Percentiles rank a stretch among this genome's conserved stretches.
Conservation (phyloP, 768 basidiomycete species). For the Leccinum longicurvipes region DNA sequence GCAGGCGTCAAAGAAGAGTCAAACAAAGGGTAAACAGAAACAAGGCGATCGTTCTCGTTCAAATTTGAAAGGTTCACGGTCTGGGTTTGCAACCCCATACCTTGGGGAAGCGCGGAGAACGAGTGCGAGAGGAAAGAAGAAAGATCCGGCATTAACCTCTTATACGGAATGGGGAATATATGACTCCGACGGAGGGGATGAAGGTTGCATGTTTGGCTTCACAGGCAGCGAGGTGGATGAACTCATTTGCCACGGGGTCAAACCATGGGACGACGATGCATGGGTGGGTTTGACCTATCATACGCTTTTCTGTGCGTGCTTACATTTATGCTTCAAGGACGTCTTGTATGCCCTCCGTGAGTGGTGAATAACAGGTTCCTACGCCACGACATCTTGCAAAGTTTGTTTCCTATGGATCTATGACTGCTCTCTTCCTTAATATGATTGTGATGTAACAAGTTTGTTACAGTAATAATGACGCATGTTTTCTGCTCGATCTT, state of each 20-base stretch:
- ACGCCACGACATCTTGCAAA: not conserved
- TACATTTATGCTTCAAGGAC: slow-evolving; percentile 10
- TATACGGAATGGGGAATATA: not conserved
- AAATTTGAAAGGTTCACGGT: not conserved
- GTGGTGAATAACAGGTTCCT: not conserved
- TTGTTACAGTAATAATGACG: not conserved
- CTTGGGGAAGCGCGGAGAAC: not conserved
- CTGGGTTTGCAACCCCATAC: not conserved
- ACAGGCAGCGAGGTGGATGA: not conserved
- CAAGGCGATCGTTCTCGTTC: not conserved
- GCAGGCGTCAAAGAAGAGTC: not conserved
- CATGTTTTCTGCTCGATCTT: not conserved
- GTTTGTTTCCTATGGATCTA: no score
- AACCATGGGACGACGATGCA: slow-evolving; percentile 46
- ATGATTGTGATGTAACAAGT: not conserved
- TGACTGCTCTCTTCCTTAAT: no score
- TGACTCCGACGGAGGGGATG: not conserved
- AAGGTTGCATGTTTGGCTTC: not conserved
- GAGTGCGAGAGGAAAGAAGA: not conserved
- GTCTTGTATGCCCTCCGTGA: slow-evolving; percentile 5
- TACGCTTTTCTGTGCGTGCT: not conserved
- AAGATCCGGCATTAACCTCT: not conserved
- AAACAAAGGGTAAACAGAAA: slow-evolving; percentile 1
- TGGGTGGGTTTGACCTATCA: slow-evolving; percentile 24
- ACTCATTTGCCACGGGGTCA: slow-evolving; percentile 18